These are phyloP conservation scores for Magnaporthiopsis incrustans DNA, from an alignment of 2,329 filamentous ascomycete species.

Conservation along the genomic window DNA sequence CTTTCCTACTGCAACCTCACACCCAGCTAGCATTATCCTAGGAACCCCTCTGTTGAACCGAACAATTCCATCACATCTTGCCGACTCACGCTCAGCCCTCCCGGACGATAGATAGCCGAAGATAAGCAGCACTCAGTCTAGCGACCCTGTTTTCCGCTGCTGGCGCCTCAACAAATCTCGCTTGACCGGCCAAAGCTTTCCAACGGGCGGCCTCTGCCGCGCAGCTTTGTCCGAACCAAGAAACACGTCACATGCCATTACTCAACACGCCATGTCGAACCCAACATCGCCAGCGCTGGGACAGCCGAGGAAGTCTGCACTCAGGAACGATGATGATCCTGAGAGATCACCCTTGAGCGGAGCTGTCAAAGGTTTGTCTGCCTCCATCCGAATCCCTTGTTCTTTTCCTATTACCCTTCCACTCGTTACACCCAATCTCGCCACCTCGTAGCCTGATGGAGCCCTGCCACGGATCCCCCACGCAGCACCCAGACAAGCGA, in stretches of 20 bases:
- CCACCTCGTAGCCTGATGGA: not conserved
- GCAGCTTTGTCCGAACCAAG: not conserved
- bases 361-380: conserved; percentile 36
- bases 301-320: conserved; percentile 19
- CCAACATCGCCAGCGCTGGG: conserved; percentile 9
- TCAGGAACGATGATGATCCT: conserved; percentile 34
- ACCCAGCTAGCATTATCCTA: too few species aligned
- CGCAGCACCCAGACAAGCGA: not conserved
- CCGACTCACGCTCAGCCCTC: not conserved
- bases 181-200: not conserved
- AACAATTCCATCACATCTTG: not conserved
- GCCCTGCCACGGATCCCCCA: not conserved
- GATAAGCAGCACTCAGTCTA: not conserved
- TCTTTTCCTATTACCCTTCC: not conserved
- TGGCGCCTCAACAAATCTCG: not conserved
- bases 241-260: not conserved
- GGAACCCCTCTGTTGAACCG: not conserved
- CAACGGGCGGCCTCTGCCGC: not conserved
- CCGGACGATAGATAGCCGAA: not conserved
- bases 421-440: not conserved
- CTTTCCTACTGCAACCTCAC: not conserved
- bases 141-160: not conserved
- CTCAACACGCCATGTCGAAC: conserved; percentile 7
- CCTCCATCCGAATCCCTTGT: conserved; percentile 12
- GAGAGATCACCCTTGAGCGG: conserved; percentile 29